These are phyloP conservation scores for Kazachstania psychrophila DNA, from an alignment of 805 yeast genomes.

Conservation along the genomic window DNA sequence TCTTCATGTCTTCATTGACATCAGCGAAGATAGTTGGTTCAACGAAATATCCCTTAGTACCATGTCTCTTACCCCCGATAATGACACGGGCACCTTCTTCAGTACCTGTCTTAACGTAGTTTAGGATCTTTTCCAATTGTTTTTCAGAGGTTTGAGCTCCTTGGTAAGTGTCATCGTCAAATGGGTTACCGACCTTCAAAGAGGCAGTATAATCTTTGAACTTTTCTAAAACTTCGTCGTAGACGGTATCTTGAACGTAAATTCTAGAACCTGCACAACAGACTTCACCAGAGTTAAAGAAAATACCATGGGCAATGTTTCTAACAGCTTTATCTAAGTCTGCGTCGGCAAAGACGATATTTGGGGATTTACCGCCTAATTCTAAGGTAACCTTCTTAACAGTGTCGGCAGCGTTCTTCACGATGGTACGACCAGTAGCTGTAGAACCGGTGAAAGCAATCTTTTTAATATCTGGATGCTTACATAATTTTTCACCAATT, in stretches of 20 bases:
- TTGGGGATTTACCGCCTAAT: slow-evolving; percentile 95
- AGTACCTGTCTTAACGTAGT: slow-evolving; percentile 67
- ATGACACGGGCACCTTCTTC: slow-evolving; percentile 74
- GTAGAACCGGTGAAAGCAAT: slow-evolving; percentile 95
- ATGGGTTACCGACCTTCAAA: slow-evolving; percentile 74
- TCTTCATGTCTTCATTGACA: slow-evolving; percentile 55
- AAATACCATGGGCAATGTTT: slow-evolving; percentile 72
- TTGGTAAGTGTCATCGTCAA: slow-evolving; percentile 66
- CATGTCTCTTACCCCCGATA: slow-evolving; percentile 59
- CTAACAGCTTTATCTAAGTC: slow-evolving; percentile 67
- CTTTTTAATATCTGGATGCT: slow-evolving; percentile 76
- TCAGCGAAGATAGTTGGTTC: slow-evolving; percentile 70
- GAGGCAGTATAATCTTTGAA: slow-evolving; percentile 46
- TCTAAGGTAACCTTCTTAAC: slow-evolving; percentile 89
- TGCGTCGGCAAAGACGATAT: slow-evolving; percentile 79
- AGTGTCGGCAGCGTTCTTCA: slow-evolving; percentile 70
- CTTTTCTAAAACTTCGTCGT: slow-evolving; percentile 63
- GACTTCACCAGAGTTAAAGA: slow-evolving; percentile 91
- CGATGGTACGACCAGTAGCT: slow-evolving; percentile 75
- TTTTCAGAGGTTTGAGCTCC: slow-evolving; percentile 85
- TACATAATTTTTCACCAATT: slow-evolving; percentile 72
- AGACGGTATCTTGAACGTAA: slow-evolving; percentile 75
- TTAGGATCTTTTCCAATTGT: slow-evolving; percentile 71
- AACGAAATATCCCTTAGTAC: slow-evolving; percentile 56
- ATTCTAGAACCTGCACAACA: slow-evolving; percentile 93